These are phyloP conservation scores for Mycena vitilis DNA, from an alignment of 768 basidiomycete genomes.

Conservation along the genomic window DNA sequence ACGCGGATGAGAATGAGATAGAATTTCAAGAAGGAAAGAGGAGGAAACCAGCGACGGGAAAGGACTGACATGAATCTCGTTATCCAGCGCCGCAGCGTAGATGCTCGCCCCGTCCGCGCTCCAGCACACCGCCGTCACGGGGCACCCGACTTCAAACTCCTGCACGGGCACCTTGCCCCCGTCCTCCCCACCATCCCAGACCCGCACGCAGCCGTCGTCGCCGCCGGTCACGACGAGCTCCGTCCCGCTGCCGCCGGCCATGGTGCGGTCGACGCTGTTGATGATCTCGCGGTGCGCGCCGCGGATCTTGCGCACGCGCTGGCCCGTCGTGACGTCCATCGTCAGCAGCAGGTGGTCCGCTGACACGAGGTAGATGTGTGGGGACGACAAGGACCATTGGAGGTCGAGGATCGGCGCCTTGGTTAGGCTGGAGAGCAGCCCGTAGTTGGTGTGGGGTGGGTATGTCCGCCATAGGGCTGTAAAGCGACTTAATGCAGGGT, in stretches of 20 bases:
- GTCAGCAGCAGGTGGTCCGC: constrained; percentile 89
- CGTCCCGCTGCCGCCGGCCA: constrained; percentile 84
- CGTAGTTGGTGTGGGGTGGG: constrained; percentile 93
- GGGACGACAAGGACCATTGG: constrained; percentile 85
- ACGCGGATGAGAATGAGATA: constrained; percentile 25
- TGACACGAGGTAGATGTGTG: constrained; percentile 82
- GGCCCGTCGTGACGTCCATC: constrained; percentile 86
- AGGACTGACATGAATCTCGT: constrained; percentile 89
- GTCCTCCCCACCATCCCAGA: constrained; percentile 92
- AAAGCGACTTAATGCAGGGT: background rate
- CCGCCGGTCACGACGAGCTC: constrained; percentile 90
- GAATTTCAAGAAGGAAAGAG: too few relatives aligned
- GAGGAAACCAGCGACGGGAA: too few relatives aligned
- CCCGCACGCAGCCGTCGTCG: constrained; percentile 91
- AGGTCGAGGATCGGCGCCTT: constrained; percentile 95
- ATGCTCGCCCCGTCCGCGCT: constrained; percentile 89
- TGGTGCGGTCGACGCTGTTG: constrained; percentile 88
- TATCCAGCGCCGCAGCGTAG: constrained; percentile 94
- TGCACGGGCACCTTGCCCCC: constrained; percentile 78
- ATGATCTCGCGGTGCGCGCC: constrained; percentile 94
- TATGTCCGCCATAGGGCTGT: constrained; percentile 92
- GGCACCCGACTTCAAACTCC: constrained; percentile 87
- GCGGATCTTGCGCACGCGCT: constrained; percentile 82
- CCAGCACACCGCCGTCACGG: constrained; percentile 94
- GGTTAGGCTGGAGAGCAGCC: constrained; percentile 81